Base-by-base conservation (phyloP, 495 filamentous ascomycete species). In the Penicillium samsonianum region DNA sequence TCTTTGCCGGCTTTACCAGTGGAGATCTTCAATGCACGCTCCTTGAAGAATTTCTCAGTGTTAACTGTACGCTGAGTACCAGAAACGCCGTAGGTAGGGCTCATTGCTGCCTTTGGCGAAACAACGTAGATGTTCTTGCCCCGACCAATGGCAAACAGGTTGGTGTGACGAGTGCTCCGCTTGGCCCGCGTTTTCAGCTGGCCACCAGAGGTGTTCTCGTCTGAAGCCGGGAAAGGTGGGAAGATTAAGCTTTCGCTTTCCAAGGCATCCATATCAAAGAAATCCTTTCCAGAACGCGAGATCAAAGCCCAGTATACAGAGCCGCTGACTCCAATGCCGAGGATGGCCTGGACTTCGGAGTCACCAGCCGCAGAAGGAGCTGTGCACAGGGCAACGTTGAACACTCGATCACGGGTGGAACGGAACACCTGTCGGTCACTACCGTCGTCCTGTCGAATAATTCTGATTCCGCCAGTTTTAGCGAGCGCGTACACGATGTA, bases 1-100 rank as follows among this genome's bases (percentile, higher is more conserved):
- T 99, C 95, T 72, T 99, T 98, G 30, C 92, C 93, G 46, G 95
- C 95, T 74, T 99, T 99, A 50, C 95, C 95, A 52, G 91, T 97
- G 44, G 90, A 89, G 70, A 99, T 94, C 73, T 91, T 93, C 58
- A 96, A 79, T 38, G 87, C 85, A 64, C 89, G 92, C 59, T 96
- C 87, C 59, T 85, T 84, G 62, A 95, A 84, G 61, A 95, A 95
- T 64, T 86, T 90, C 67, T 95, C 90, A 5, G 82, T 90, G 67
- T 95, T 89, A 59, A 92, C 85, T 30, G 86, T 80, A 44, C 88
- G 87, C 60, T 87, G 83, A 48, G 82, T 76, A n/a, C 87, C 87
- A 47, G 84, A 77, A 57, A 88, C 87, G 60, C 89, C 87, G 49
- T 89, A 88, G 30, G 79, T 79, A 11, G 87, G 77, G 57, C 82